Conservation (phyloP, 495 filamentous ascomycete species). For the Daldinia concentrica region DNA sequence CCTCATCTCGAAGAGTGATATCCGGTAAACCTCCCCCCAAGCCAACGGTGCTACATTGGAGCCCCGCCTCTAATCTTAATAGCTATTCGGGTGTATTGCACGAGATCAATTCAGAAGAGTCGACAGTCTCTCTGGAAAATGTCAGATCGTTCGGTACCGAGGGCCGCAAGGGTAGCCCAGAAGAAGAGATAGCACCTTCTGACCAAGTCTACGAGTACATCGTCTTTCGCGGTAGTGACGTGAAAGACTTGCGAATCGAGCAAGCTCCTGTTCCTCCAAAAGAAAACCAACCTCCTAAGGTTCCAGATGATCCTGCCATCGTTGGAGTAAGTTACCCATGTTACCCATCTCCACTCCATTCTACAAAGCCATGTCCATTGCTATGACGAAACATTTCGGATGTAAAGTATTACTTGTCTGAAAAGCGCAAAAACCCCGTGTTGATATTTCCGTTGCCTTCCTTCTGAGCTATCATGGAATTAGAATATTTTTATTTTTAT, state of each 20-base stretch:
- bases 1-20: constrained; percentile 96
- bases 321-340: constrained; percentile 88
- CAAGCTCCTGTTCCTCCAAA: constrained; percentile 70
- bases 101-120: constrained; percentile 96
- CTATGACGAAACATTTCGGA: constrained; percentile 88
- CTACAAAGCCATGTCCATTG: constrained; percentile 26
- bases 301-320: constrained; percentile 96
- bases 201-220: constrained; percentile 97
- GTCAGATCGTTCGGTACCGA: constrained; percentile 94
- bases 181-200: constrained; percentile 82
- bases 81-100: constrained; percentile 96
- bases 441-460: constrained; percentile 99
- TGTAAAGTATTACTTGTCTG: constrained; percentile 82
- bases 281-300: constrained; percentile 76
- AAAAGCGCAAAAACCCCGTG: constrained; percentile 87
- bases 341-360: background rate
- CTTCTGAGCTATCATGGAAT: constrained; percentile 75
- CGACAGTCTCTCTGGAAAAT: constrained; percentile 95
- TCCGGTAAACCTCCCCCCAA: constrained; percentile 70
- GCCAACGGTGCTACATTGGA: constrained; percentile 28
- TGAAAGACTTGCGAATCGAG: constrained; percentile 95
- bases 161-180: constrained; percentile 78
- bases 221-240: constrained; percentile 97
- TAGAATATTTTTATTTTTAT: background rate
- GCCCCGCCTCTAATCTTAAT: constrained; percentile 36